Evolutionary conservation across 2,329 filamentous ascomycete genomes (phyloP), one percentile per base, ranked within the genome.

Genomic region (Botryotinia calthae): DNA sequence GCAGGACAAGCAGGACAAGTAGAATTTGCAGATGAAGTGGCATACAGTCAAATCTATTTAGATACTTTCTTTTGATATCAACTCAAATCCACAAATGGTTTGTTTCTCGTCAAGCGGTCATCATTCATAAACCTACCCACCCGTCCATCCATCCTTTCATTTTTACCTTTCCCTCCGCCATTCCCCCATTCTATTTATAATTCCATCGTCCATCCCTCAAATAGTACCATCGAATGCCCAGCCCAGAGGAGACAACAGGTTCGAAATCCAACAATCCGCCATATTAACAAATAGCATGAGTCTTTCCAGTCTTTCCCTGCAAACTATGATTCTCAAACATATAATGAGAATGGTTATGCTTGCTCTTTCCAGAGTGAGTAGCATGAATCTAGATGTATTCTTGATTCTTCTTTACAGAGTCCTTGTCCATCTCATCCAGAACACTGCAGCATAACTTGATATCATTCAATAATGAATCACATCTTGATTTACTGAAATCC

Each of bases 291-390:
- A 97, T 86, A 56, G 89, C 91, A 82, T 97, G 95, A 2, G 94
- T 95, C 88, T 98, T 98, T 72, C 94, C 95, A 73, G 89, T 88
- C 88, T 96, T 95, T 25, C 93, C 95, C 84, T 97, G 93, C 77
- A 98, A 84, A 73, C 92, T 95, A 83, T 98, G 95, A 78, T 89
- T 88, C 84, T 97, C 94, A 75, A 91, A 88, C 83, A 90, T 82
- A 79, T 87, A 91, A 63, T 86, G 82, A 4, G 79, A 73, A 75
- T 84, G 84, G 54, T 80, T 78, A 74, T 89, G 86, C 71, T 83
- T 86, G 40, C 85, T 81, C 80, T 87, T 88, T 63, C 85, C 85
- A 75, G 86, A 82, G 72, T 80, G 82, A 63, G 85, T 84, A 72
- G 87, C 81, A 79, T 93, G 87, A 68, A 84, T 84, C 73, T 84